Conservation (phyloP, 768 basidiomycete species). For the Glaciozyma antarctica region DNA sequence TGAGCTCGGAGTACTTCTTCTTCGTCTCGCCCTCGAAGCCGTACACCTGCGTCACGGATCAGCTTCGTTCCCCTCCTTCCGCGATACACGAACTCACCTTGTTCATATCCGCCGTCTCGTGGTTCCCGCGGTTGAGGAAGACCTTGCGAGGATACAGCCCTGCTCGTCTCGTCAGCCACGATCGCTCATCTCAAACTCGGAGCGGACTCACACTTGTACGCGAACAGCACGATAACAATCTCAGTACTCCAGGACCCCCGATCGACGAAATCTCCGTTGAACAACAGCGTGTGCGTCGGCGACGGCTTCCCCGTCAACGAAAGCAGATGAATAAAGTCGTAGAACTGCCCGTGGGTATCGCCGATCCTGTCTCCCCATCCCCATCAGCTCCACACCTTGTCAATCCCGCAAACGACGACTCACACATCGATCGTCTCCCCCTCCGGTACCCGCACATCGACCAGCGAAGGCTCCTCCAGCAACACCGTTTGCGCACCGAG, state of each 20-base stretch:
- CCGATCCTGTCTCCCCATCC: conserved; percentile 50
- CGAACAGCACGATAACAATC: conserved; percentile 83
- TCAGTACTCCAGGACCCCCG: conserved; percentile 93
- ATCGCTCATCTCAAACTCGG: background rate
- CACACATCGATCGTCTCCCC: conserved; percentile 72
- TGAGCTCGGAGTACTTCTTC: conserved; percentile 58
- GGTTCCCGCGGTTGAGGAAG: conserved; percentile 93
- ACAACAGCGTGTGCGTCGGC: conserved; percentile 72
- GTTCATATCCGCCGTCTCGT: conserved; percentile 97
- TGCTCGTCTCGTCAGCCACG: conserved; percentile 34
- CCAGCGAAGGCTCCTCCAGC: conserved; percentile 66
- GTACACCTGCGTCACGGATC: conserved; percentile 49
- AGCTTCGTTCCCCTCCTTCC: background rate
- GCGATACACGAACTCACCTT: conserved; percentile 41
- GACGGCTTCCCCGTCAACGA: conserved; percentile 75
- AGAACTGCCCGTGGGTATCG: conserved; percentile 94
- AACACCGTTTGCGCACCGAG: conserved; percentile 72
- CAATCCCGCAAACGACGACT: background rate
- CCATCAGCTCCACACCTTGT: conserved; percentile 35
- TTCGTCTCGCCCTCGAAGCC: conserved; percentile 94
- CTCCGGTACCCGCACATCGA: conserved; percentile 62
- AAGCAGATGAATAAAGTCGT: conserved; percentile 79
- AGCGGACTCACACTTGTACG: conserved; percentile 70
- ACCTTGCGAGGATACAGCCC: conserved; percentile 85
- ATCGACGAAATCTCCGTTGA: conserved; percentile 96